Base-by-base conservation (phyloP, 495 filamentous ascomycete genomes). In the Sabuloglossum arenarium region DNA sequence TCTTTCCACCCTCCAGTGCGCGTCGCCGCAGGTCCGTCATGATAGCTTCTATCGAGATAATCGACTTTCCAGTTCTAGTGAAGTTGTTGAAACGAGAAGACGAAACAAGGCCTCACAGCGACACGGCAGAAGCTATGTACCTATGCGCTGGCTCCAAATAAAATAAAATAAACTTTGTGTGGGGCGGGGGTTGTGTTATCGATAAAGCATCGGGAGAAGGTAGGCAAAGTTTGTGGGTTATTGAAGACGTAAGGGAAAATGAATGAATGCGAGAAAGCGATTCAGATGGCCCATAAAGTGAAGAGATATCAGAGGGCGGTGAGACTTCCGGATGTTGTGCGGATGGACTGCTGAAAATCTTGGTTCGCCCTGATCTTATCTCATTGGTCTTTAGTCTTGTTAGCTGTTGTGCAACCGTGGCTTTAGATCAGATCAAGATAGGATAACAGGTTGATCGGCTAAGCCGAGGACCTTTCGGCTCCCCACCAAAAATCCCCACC, bases 1-100 rank as follows among this genome's bases (percentile, higher is more conserved):
- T 98, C 73, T 98, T 98, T 65, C 81, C 80, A 70, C 82, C 85
- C 72, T 89, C 85, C 25, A 86, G 75, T 32, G 85, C 87, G 66
- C 85, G 85, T 64, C 89, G 81, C 62, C 86, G 78, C 55, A 96
- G 77, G 62, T 86, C 81, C 65, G 75, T 81, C 85, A 87, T 88
- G 23, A 5, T 51, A 9, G 3, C 39, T 19, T 43, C n/a, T 4
- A n/a, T 21, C 6, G 39, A 23, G 39, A 10, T 21, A 21, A 43
- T 43, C n/a, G n/a, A 10, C 16, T 14, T 37, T 14, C 9, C 34
- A 2, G 34, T 37, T 37, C 34, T 37, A 3, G 11, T 16, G n/a
- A 10, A 43, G 39, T 43, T 43, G 39, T 23, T 21, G 39, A 43
- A n/a, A 5, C 11, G n/a, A 19, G 39, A 43, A 29, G 47, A 19